A percentile compares a stretch with the other conserved stretches of the same genome.
These are phyloP conservation scores for Rhodotorula sp. DNA, from an alignment of 1,284 basidiomycete species.

Conservation along the genomic window DNA sequence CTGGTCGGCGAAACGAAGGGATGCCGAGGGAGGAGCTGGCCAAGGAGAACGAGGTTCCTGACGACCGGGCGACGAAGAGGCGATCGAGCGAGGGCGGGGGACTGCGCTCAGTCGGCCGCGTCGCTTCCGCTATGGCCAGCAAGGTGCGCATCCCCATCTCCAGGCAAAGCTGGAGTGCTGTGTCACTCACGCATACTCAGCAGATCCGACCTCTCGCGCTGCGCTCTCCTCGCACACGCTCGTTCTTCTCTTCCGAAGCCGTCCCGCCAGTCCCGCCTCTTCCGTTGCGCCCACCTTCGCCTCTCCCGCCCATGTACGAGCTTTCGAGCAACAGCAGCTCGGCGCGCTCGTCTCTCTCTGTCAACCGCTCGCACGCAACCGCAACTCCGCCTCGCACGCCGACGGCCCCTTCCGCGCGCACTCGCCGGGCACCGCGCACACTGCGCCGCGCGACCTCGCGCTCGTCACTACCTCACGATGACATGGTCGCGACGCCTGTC, in stretches of 20 bases:
- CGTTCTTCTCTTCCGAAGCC: neutral
- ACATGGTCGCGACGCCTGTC: too few species aligned
- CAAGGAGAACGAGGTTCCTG: neutral
- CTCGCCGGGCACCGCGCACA: too few species aligned
- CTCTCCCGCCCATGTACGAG: neutral
- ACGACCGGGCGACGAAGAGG: neutral
- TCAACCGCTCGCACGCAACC: neutral
- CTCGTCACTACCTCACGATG: too few species aligned
- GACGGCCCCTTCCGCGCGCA: too few species aligned
- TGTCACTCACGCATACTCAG: neutral
- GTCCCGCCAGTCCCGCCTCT: neutral
- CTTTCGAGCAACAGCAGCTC: neutral
- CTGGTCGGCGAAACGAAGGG: too few species aligned
- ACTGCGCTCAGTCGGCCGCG: neutral
- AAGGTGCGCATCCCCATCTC: neutral
- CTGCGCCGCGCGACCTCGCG: too few species aligned
- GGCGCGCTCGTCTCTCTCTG: neutral
- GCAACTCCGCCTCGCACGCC: too few species aligned
- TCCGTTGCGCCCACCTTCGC: neutral
- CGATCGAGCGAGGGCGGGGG: neutral
- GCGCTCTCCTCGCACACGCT: neutral
- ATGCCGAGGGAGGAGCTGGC: rapidly evolving
- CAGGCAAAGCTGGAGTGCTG: too few species aligned
- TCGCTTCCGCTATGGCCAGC: neutral
- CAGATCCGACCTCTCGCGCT: neutral